phyloP scores from a whole-genome alignment of 2,329 filamentous ascomycete genomes.

The Beauveria rudraprayagi region DNA sequence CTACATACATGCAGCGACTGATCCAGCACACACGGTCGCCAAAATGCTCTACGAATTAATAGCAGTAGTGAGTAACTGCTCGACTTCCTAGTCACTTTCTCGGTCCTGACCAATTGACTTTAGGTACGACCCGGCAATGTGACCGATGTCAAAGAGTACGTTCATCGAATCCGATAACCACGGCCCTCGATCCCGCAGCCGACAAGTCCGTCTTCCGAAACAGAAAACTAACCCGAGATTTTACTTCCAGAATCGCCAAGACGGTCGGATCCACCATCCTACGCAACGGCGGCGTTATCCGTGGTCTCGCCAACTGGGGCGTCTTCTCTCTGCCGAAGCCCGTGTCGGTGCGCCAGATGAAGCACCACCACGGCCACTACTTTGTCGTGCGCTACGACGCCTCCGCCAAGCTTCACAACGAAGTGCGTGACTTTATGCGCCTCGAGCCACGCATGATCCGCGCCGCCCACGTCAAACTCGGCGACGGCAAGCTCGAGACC shows the following conservation, averaged over 20 bases:
- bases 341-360: constrained; percentile 70
- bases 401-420: constrained; percentile 62
- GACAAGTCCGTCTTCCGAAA: background rate
- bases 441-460: constrained; percentile 88
- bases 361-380: constrained; percentile 83
- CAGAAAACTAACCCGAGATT: constrained; percentile 10
- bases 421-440: constrained; percentile 65
- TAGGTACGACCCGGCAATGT: constrained; percentile 90
- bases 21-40: constrained; percentile 24
- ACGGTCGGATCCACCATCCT: constrained; percentile 79
- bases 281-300: constrained; percentile 76
- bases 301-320: constrained; percentile 93
- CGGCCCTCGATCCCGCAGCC: background rate
- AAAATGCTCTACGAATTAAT: constrained; percentile 97
- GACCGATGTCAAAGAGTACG: constrained; percentile 89
- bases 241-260: constrained; percentile 70
- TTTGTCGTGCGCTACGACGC: constrained; percentile 97
- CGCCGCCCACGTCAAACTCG: constrained; percentile 79
- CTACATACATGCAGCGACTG: background rate
- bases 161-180: constrained; percentile 17
- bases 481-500: constrained; percentile 50
- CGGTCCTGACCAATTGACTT: background rate
- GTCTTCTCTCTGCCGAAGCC: constrained; percentile 78
- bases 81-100: background rate
- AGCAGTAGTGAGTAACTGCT: constrained; percentile 68